Base-by-base conservation (phyloP, 805 yeast genomes). In the Candida corydali region DNA sequence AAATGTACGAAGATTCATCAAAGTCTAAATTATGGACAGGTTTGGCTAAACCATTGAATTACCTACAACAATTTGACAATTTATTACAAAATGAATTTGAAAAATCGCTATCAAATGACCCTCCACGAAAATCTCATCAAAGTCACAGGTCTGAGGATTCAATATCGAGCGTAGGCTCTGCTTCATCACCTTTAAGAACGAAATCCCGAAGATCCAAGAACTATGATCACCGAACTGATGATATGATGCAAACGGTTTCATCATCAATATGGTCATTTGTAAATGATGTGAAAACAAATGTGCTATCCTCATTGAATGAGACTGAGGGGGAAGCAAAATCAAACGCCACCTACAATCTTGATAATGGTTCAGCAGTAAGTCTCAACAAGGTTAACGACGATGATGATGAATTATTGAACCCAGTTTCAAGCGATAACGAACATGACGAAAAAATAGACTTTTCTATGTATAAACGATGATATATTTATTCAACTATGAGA, bases 11-110 rank as follows among this genome's bases (percentile, higher is more conserved):
- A 17, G 26, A 31, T 9, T 19, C 19, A 4, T 16, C 14, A 8
- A 46, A 44, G 23, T 48, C 58, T n/a, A 47, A 52, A 25, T 24
- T 63, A 17, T 62, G 67, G 68, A 42, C 46, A 15, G 61, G 57
- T 31, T 44, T 62, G 24, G 55, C 77, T 3, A 78, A 73, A 46
- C 83, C 87, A 1, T 61, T 82, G 29, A 73, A 68, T 31, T 63
- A 80, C 35, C 66, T 82, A 32, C 86, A 79, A 46, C 86, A 79
- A 43, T 72, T 82, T 49, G 91, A 82, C 52, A 76, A 73, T 36
- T 63, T 80, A 55, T 61, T 82, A 22, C 86, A 78, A 50, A 73
- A 69, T 39, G 88, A 82, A 52, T 64, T 82, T 39, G 88, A 81
- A 45, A 76, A 71, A 43, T 54, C 61, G 2, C 38, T 58, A n/a